These are phyloP conservation scores for Peronospora belbahrii DNA, from an alignment of 352 stramenopile genomes.

Conservation along the genomic window DNA sequence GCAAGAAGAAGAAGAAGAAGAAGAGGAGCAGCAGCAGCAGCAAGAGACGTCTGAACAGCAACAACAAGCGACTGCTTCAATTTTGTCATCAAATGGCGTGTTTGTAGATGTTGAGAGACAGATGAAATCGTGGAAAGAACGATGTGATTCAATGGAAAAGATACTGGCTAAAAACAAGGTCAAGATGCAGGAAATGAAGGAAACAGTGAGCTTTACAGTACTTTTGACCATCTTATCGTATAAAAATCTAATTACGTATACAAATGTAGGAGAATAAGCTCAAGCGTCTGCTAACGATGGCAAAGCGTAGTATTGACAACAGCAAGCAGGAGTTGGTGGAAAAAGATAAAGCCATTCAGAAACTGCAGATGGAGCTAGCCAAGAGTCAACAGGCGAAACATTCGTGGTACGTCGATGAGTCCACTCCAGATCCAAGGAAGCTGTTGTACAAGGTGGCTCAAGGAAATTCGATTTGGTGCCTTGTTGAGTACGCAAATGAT, in stretches of 20 bases:
- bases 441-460: conserved; percentile 66
- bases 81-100: conserved; percentile 18
- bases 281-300: conserved; percentile 76
- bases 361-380: conserved; percentile 38
- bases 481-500: conserved; percentile 76
- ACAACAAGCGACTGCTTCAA: conserved; percentile 10
- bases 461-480: conserved; percentile 54
- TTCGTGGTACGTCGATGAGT: conserved; percentile 39
- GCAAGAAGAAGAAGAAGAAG: no score
- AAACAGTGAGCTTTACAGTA: conserved; percentile 37
- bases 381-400: conserved; percentile 35
- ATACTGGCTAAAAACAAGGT: conserved; percentile 63
- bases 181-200: conserved; percentile 68
- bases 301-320: conserved; percentile 87
- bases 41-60: background rate
- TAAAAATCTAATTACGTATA: background rate
- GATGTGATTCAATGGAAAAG: conserved; percentile 46
- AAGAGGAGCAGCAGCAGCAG: no score
- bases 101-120: conserved; percentile 20
- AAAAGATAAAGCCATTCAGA: conserved; percentile 48
- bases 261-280: conserved; percentile 80
- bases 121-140: conserved; percentile 53
- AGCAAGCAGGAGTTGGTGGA: conserved; percentile 74
- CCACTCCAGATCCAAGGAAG: conserved; percentile 51
- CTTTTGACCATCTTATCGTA: background rate